Base-by-base conservation (phyloP, 352 stramenopile genomes). In the Phytophthora tubulina region DNA sequence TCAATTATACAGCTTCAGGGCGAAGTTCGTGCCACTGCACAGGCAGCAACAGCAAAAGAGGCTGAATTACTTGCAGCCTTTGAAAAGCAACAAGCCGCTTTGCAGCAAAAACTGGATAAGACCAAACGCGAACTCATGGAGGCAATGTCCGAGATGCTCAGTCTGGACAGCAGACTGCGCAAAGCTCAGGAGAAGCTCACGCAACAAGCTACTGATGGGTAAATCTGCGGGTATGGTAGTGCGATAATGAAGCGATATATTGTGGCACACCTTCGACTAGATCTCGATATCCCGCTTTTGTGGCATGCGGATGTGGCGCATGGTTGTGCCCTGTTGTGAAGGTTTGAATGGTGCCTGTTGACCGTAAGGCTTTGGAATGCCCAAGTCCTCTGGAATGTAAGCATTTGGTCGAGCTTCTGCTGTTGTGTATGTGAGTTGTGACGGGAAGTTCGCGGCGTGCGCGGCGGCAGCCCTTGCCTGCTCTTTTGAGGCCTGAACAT, bases 361-460 rank as follows among this genome's bases (percentile, higher is more conserved):
- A 27, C 96, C 94, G 72, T 99, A 99, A 41, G 95, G 96, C 74
- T 97, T 97, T 1, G 96, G 94, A 53, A 98, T 97, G 15, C 92
- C 92, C 44, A 98, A 76, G 11, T 95, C 92, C 33, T 97, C 89
- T 9, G 95, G 95, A 55, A 99, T 97, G 76, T 99, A 99, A 1
- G 95, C 96, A 62, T 97, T 98, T 31, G 95, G 95, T 27, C 96
- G 79, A 27, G 92, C 88, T 69, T 98, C 91, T 51, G 95, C 96
- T 4, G 90, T 98, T 48, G 92, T 98, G 66, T 90, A 92, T 33
- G 80, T 89, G 58, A 94, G 70, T 55, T 93, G 86, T n/a, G 85
- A 77, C 3, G 86, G 81, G 48, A 91, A 92, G 52, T 82, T 82
- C 31, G 80, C 74, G n/a, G 85, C 85, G 36, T 92, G 85, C 11